Evolutionary conservation across 805 yeast genomes (phyloP).

Genomic region (Candida chauliodis): DNA sequence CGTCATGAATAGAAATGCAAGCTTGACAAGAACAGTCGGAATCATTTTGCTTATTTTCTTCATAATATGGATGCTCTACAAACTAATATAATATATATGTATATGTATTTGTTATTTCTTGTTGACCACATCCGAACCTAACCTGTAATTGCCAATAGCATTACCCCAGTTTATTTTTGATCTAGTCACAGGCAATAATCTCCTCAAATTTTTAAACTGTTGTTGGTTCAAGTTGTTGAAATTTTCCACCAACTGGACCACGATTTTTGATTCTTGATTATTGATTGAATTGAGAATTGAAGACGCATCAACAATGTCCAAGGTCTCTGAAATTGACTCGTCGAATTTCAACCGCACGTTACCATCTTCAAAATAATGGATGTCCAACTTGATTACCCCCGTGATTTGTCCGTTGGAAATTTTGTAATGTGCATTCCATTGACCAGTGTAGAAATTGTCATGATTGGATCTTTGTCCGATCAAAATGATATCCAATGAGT

Average conservation of each 20-base stretch:
- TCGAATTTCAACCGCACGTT: constrained; percentile 70
- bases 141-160: constrained; percentile 82
- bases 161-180: constrained; percentile 93
- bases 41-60: constrained; percentile 30
- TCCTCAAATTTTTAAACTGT: constrained; percentile 78
- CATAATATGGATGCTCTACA: constrained; percentile 37
- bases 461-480: constrained; percentile 72
- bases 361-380: constrained; percentile 95
- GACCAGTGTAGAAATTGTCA: constrained; percentile 82
- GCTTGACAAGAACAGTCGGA: constrained; percentile 36
- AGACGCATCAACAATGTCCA: constrained; percentile 21
- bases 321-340: constrained; percentile 23
- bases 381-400: constrained; percentile 64
- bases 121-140: constrained; percentile 73
- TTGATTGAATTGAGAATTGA: constrained; percentile 46
- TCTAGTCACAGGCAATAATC: constrained; percentile 89
- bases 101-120: constrained; percentile 18
- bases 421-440: constrained; percentile 72
- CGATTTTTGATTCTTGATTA: constrained; percentile 55
- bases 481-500: constrained; percentile 47
- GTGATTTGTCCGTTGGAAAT: constrained; percentile 29
- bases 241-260: constrained; percentile 54
- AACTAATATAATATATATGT: constrained; percentile 19
- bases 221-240: constrained; percentile 73
- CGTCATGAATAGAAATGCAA: constrained; percentile 41